phyloP scores from a whole-genome alignment of 805 yeast species.

The Myxozyma lipomycoides region DNA sequence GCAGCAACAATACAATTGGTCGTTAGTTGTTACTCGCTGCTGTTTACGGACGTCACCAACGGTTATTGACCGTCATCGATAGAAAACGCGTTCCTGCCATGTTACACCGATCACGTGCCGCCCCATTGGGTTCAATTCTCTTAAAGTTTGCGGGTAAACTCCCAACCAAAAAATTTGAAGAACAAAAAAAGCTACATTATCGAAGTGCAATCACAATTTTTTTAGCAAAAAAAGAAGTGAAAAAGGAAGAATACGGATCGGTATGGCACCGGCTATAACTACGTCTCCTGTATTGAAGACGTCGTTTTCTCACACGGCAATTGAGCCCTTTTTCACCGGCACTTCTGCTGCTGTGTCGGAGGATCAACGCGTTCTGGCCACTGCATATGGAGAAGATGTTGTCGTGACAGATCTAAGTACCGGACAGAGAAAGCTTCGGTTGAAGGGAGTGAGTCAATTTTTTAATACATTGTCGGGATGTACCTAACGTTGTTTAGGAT shows the following conservation, averaged over 20 bases:
- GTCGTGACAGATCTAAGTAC: conserved; percentile 61
- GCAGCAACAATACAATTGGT: too few relatives aligned
- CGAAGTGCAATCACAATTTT: too few relatives aligned
- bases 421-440: conserved; percentile 52
- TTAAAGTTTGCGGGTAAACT: too few relatives aligned
- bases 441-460: conserved; percentile 58
- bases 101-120: too few relatives aligned
- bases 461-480: background rate
- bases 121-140: too few relatives aligned
- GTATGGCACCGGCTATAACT: background rate
- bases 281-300: conserved; percentile 34
- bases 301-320: conserved; percentile 45
- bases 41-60: too few relatives aligned
- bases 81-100: too few relatives aligned
- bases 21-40: too few relatives aligned
- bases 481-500: conserved; percentile 47
- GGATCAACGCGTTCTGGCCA: conserved; percentile 63
- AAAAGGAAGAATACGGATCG: too few relatives aligned
- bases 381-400: conserved; percentile 75
- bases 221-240: too few relatives aligned
- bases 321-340: conserved; percentile 85
- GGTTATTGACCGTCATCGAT: too few relatives aligned
- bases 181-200: too few relatives aligned
- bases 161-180: background rate
- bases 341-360: conserved; percentile 69